Percentiles rank a stretch among this genome's conserved stretches.
Evolutionary conservation across 495 filamentous ascomycete species (phyloP).

Genomic region (Lepraria neglecta): DNA sequence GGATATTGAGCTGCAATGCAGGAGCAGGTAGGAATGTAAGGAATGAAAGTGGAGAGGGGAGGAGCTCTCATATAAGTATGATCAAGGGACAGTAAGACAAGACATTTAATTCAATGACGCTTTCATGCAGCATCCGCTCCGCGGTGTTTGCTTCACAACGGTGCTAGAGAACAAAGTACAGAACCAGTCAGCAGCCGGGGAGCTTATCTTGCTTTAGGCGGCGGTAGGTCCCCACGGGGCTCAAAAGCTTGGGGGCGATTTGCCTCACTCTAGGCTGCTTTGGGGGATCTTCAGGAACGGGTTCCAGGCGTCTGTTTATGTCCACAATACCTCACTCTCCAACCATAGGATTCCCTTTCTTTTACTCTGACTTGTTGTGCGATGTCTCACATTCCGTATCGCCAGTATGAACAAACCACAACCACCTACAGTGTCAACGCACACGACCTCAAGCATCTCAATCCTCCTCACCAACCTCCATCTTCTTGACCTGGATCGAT

Average conservation of each 20-base stretch:
- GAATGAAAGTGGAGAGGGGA: not conserved
- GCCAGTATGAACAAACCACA: constrained; percentile 14
- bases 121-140: too few relatives aligned
- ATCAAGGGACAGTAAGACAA: too few relatives aligned
- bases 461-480: constrained; percentile 70
- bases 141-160: too few relatives aligned
- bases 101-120: too few relatives aligned
- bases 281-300: not conserved
- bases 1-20: not conserved
- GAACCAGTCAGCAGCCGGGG: too few relatives aligned
- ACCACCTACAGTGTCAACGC: constrained; percentile 1
- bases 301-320: constrained; percentile 1
- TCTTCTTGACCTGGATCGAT: constrained; percentile 68
- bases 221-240: not conserved
- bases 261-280: not conserved
- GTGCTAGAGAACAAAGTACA: too few relatives aligned
- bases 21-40: not conserved
- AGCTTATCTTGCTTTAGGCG: not conserved
- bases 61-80: too few relatives aligned
- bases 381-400: not conserved
- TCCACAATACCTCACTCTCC: not conserved
- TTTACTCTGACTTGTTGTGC: not conserved
- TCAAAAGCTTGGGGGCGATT: not conserved
- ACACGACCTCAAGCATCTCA: constrained; percentile 8
- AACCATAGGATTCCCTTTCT: not conserved